Percentiles rank a stretch among this genome's conserved stretches.
These are phyloP conservation scores for Ascocoryne sarcoides DNA, from an alignment of 2,329 filamentous ascomycete genomes.

Conservation along the genomic window DNA sequence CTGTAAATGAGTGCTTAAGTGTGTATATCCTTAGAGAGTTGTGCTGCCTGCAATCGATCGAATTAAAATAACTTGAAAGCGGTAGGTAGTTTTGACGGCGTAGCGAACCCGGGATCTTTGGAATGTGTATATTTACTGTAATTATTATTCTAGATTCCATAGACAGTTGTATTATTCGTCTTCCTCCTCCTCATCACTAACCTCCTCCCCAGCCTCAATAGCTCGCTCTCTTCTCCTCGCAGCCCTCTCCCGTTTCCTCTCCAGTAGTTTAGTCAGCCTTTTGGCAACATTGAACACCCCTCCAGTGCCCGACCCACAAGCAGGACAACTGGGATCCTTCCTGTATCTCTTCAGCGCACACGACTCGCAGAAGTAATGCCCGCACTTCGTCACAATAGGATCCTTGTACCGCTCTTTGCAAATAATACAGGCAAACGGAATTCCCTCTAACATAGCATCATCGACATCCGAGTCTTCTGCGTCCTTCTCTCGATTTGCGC, in stretches of 20 bases:
- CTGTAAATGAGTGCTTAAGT: too few relatives aligned
- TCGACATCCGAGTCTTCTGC: constrained; percentile 37
- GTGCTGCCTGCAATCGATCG: too few relatives aligned
- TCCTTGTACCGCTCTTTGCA: constrained; percentile 35
- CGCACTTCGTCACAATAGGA: constrained; percentile 81
- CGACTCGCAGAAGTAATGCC: constrained; percentile 90
- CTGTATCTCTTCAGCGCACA: constrained; percentile 83
- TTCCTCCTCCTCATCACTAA: constrained; percentile 37
- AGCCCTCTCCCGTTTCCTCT: constrained; percentile 50
- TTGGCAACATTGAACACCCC: constrained; percentile 88
- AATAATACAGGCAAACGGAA: constrained; percentile 30
- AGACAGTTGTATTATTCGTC: constrained; percentile 20
- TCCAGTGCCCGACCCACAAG: constrained; percentile 74
- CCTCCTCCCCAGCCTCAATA: constrained; percentile 43
- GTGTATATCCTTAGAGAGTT: too few relatives aligned
- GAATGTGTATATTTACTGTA: too few relatives aligned
- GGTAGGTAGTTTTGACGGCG: too few relatives aligned
- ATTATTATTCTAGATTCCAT: too few relatives aligned
- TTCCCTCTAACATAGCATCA: constrained; percentile 26
- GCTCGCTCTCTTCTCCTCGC: constrained; percentile 43
- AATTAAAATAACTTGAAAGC: too few relatives aligned
- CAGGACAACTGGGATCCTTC: constrained; percentile 78
- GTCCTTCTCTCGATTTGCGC: constrained; percentile 27
- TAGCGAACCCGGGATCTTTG: too few relatives aligned
- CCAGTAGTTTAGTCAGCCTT: constrained; percentile 69